A percentile compares a stretch with the other conserved stretches of the same genome.
phyloP scores from a whole-genome alignment of 2,329 filamentous ascomycete species.

The Alternaria brassicicola region DNA sequence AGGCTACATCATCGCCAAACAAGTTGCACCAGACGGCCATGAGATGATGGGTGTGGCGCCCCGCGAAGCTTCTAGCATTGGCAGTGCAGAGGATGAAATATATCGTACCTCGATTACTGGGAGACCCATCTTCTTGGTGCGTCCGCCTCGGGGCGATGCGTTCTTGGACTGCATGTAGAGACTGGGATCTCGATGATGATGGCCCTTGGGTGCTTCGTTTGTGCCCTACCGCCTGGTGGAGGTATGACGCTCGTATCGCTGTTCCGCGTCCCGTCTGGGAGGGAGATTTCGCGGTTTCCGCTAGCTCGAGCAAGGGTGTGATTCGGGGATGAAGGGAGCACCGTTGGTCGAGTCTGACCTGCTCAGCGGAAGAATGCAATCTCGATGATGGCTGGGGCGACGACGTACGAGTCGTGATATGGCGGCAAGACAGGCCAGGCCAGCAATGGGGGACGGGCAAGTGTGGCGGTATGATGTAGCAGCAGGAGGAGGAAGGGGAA shows the following conservation, averaged over 20 bases:
- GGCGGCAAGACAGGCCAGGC: slow-evolving; percentile 5
- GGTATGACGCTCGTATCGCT: slow-evolving; percentile 36
- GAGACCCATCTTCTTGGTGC: slow-evolving; percentile 31
- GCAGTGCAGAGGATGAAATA: background rate
- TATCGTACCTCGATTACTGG: slow-evolving; percentile 45
- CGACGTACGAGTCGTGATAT: background rate
- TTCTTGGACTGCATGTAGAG: slow-evolving; percentile 27
- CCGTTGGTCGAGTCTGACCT: background rate
- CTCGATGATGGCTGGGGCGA: background rate
- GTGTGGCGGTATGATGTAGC: background rate
- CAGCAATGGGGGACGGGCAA: background rate
- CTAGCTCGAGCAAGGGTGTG: slow-evolving; percentile 15
- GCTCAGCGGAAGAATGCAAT: background rate
- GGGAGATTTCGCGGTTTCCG: slow-evolving; percentile 27
- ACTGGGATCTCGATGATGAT: slow-evolving; percentile 9
- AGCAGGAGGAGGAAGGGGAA: background rate
- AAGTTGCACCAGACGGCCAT: slow-evolving; percentile 18
- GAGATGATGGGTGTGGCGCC: slow-evolving; percentile 16
- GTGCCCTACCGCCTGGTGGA: slow-evolving; percentile 20
- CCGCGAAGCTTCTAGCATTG: background rate
- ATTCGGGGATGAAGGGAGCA: background rate
- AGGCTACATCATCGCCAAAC: slow-evolving; percentile 33
- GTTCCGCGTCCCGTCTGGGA: slow-evolving; percentile 27
- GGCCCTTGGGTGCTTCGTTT: background rate
- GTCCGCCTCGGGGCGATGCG: slow-evolving; percentile 20